Percentiles rank a stretch among this genome's conserved stretches.
These are phyloP conservation scores for Prosopis cineraria DNA, from an alignment of 306 rosid species.

Conservation along the genomic window DNA sequence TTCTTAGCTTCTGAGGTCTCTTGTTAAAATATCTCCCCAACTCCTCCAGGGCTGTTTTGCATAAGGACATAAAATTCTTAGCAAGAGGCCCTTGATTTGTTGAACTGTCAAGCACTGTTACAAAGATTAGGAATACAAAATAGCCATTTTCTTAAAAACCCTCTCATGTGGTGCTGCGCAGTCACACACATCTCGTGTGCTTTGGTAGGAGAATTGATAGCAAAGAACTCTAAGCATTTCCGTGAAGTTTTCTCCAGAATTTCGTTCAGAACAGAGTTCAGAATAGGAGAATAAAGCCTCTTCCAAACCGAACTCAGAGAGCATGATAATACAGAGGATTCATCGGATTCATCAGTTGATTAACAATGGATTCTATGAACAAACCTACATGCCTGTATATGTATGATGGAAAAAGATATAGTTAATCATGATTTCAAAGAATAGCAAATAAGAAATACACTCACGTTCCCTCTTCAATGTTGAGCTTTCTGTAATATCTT, in stretches of 20 bases:
- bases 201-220: neutral
- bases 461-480: conserved; percentile 99
- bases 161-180: neutral
- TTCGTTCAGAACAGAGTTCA: neutral
- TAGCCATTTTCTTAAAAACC: neutral
- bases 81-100: neutral
- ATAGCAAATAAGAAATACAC: conserved; percentile 33
- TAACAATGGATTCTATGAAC: neutral
- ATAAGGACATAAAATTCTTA: neutral
- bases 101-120: neutral
- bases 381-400: neutral
- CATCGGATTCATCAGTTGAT: neutral
- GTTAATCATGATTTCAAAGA: conserved; percentile 14
- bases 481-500: conserved; percentile 78
- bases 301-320: neutral
- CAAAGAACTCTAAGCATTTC: neutral
- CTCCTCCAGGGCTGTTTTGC: neutral
- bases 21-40: neutral
- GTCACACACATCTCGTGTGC: neutral
- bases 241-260: neutral
- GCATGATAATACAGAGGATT: neutral
- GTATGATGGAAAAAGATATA: neutral
- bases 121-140: neutral
- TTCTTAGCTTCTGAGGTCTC: neutral
- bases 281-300: neutral